Percentiles rank a stretch among this genome's conserved stretches.
phyloP scores from a whole-genome alignment of 257 asterid genomes.

The Cynanchum wilfordii region DNA sequence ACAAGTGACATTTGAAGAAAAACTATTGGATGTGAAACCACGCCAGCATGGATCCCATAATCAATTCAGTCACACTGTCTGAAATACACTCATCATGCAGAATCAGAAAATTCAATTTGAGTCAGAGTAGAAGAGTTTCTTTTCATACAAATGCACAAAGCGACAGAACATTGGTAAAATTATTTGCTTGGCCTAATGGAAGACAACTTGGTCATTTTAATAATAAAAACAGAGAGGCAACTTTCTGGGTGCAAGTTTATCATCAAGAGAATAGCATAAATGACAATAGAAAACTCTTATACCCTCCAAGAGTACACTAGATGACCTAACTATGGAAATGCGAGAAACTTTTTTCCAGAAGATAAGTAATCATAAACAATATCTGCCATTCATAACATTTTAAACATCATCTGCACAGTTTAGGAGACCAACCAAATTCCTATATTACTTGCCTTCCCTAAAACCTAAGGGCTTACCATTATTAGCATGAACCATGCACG shows the following conservation, averaged over 20 bases:
- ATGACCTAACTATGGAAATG: neutral
- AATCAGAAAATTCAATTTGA: neutral
- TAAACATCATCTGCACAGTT: neutral
- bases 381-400: neutral
- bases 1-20: neutral
- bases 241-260: neutral
- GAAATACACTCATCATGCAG: neutral
- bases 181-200: neutral
- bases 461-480: neutral
- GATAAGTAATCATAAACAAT: neutral
- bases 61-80: neutral
- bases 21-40: neutral
- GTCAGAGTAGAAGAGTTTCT: neutral
- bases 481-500: neutral
- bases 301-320: neutral
- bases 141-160: neutral
- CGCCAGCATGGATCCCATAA: neutral
- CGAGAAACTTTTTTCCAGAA: neutral
- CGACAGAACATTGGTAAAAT: neutral
- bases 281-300: neutral
- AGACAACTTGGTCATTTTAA: neutral
- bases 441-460: neutral
- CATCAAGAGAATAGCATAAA: neutral
- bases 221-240: neutral
- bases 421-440: conserved; percentile 1